A percentile compares a stretch with the other conserved stretches of the same genome.
Evolutionary conservation across 768 basidiomycete genomes (phyloP).

Genomic region (Boletus speciosus): DNA sequence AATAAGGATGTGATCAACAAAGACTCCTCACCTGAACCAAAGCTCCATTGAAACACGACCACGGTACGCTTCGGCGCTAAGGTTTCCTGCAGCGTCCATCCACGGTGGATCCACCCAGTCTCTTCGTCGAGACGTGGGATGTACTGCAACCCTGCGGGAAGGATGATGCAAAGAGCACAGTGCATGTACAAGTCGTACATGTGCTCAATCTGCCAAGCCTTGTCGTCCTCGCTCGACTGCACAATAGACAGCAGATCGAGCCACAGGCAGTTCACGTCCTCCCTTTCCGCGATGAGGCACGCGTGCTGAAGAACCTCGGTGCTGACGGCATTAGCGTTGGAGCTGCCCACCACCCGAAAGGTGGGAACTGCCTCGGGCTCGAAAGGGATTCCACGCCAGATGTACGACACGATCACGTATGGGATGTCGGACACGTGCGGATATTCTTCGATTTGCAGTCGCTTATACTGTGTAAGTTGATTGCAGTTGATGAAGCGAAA

Average conservation of each 20-base stretch:
- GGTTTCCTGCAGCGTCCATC: slow-evolving; percentile 1
- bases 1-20: no score
- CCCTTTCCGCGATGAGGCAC: background rate
- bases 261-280: background rate
- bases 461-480: background rate
- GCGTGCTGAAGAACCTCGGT: background rate
- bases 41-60: background rate
- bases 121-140: background rate
- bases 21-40: background rate
- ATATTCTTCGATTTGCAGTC: background rate
- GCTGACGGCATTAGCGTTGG: background rate
- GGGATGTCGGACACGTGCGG: background rate
- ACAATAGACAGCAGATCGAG: background rate
- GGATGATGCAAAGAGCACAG: background rate
- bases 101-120: background rate
- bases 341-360: background rate
- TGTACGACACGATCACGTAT: background rate
- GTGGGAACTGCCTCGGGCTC: background rate
- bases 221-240: background rate
- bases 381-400: background rate
- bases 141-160: background rate
- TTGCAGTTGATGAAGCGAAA: background rate
- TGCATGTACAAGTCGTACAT: background rate
- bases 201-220: background rate
- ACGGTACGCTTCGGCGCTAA: background rate